These are phyloP conservation scores for Schrenkiella parvula DNA, from an alignment of 345 rosid genomes.

Conservation along the genomic window DNA sequence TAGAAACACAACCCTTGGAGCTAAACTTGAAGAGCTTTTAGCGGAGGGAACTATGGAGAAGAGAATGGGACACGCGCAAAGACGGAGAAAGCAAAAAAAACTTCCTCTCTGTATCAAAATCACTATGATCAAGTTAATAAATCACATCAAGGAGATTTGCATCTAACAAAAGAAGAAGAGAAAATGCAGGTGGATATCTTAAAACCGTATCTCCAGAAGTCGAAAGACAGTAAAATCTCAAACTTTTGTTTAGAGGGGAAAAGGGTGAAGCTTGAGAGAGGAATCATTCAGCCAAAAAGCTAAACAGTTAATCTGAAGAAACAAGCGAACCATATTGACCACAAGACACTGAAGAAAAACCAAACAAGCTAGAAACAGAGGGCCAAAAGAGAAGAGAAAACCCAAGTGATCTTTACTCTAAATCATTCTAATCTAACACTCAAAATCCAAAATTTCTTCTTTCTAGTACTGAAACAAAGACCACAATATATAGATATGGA, in stretches of 20 bases:
- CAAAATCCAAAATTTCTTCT: not conserved
- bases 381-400: constrained; percentile 3
- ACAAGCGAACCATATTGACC: not conserved
- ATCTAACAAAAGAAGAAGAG: not conserved
- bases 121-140: not conserved
- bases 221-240: not conserved
- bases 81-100: constrained; percentile 33
- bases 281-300: not conserved
- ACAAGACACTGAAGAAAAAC: not conserved
- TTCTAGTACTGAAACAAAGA: not conserved
- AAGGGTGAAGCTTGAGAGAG: constrained; percentile 1
- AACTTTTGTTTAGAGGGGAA: not conserved
- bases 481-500: not conserved
- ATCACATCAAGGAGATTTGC: not conserved
- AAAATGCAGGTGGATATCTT: not conserved
- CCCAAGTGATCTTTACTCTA: constrained; percentile 14
- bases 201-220: not conserved
- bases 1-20: not conserved
- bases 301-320: not conserved
- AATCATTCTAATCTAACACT: constrained; percentile 25
- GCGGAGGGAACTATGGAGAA: constrained; percentile 58
- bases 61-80: constrained; percentile 98
- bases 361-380: not conserved
- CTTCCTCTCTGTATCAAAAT: constrained; percentile 40
- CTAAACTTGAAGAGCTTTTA: not conserved